Evolutionary conservation across 2,329 filamentous ascomycete genomes (phyloP), one percentile per base, ranked within the genome.

Genomic region (Diplodia sapinea): DNA sequence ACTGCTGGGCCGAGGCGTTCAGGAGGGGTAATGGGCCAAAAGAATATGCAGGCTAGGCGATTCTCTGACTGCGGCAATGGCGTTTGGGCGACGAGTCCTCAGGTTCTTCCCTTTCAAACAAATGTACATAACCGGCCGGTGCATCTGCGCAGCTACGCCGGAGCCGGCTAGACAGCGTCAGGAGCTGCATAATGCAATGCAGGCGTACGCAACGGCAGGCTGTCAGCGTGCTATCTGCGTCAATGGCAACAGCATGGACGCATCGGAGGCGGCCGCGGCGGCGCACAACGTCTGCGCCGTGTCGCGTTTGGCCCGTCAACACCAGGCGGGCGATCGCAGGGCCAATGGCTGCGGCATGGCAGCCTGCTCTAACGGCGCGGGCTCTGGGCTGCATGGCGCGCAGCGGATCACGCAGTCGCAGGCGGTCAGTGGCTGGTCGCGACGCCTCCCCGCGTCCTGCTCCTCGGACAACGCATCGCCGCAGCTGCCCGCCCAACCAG

Each of bases 401-500:
- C 63, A 54, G 54, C 47, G 47, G n/a, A 63, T 66, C 64, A 66
- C 64, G 64, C 29, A 40, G 52, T 26, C n/a, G 26, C 43, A 29
- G 17, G 59, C 47, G 47, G 47, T 51, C 29, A 63, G 29, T 63
- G 59, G 59, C 15, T 51, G 38, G 50, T 47, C 23, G 51, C n/a
- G 9, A 38, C 36, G 33, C 31, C 13, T 51, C 51, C 63, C 36
- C 63, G 51, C 51, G 20, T 33, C 26, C 51, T 40, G 20, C 54
- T 47, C 54, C 43, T 47, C 43, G 40, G 55, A 66, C 64, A 66
- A 66, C 64, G 57, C 64, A 66, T 56, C 64, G 26, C 20, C 54
- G 43, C 64, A 57, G 63, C 56, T 23, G 17, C 23, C 23, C 57
- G 23, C 64, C 64, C 64, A 66, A 66, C 64, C 64, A 66, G 59